Conservation (phyloP, 208 protist genomes). For the Leishmania major region DNA sequence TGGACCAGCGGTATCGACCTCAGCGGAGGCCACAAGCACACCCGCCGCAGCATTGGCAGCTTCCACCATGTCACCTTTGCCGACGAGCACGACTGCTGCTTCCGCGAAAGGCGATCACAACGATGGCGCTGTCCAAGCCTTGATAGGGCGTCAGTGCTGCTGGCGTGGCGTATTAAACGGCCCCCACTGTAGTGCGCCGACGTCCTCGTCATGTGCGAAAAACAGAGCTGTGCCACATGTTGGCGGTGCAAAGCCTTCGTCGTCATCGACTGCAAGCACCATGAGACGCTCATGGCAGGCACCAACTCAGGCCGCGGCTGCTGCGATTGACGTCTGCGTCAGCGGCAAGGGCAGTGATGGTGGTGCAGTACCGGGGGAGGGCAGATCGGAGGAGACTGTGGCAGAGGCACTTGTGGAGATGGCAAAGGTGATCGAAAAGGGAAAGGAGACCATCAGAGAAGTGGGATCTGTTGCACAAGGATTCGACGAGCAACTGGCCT, state of each 20-base stretch:
- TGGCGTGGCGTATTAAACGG: not conserved
- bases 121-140: not conserved
- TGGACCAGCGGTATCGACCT: not conserved
- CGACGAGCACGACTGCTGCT: not conserved
- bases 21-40: not conserved
- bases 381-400: not conserved
- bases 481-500: not conserved
- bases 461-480: not conserved
- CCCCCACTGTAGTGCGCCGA: not conserved
- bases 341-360: not conserved
- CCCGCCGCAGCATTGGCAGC: slow-evolving; percentile 3
- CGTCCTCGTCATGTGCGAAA: not conserved
- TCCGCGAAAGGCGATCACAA: not conserved
- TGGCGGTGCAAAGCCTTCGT: not conserved
- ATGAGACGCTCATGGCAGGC: not conserved
- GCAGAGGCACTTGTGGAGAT: not conserved
- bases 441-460: not conserved
- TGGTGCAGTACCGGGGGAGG: not conserved
- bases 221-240: not conserved
- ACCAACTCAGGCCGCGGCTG: not conserved
- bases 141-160: not conserved
- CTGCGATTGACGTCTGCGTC: not conserved
- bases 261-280: not conserved
- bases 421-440: not conserved
- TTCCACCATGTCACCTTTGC: not conserved